Base-by-base conservation (phyloP, 805 yeast species). In the Candida anglica region DNA sequence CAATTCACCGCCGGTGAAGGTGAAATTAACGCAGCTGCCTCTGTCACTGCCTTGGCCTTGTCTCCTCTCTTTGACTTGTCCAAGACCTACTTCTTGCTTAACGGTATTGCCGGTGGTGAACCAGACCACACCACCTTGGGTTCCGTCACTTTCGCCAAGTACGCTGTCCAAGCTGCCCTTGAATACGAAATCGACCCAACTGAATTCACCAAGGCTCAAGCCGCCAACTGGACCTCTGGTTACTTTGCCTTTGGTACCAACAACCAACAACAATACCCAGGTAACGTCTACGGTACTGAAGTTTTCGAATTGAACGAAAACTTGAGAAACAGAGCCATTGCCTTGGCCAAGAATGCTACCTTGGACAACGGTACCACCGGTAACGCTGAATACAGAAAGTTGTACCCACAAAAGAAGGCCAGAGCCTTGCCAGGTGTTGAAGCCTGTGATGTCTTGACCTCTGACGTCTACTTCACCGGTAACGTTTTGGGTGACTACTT, bases 1-100 rank as follows among this genome's bases (percentile, higher is more conserved):
- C 78, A 76, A 48, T 49, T 78, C 35, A 75, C 81, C 28, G 74
- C 81, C n/a, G 86, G 86, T 34, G 85, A 78, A 58, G 80, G 79
- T 42, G 84, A 79, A 52, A 70, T 77, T 43, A 79, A 79, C 46
- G 85, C 85, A 24, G 84, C 85, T 11, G 42, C 77, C 17, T 63
- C 82, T 16, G 50, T 78, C 38, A 66, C 73, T 27, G 79, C 85
- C 5, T 56, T 79, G 42, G 52, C 71, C 8, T 60, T 76, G 50
- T 64, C 66, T 37, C 77, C 81, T 25, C 46, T 63, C 37, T 78
- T 79, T 41, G 81, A 79, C 48, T 65, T 79, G 33, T 51, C 75
- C 23, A 68, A 72, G 46, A 76, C 85, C 27, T 79, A 77, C 62
- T 79, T 75, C 63, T 44, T 79, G 44, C 60, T 77, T 40, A 79